Conservation (phyloP, 2,329 filamentous ascomycete species). For the Verticillium nonalfalfae region DNA sequence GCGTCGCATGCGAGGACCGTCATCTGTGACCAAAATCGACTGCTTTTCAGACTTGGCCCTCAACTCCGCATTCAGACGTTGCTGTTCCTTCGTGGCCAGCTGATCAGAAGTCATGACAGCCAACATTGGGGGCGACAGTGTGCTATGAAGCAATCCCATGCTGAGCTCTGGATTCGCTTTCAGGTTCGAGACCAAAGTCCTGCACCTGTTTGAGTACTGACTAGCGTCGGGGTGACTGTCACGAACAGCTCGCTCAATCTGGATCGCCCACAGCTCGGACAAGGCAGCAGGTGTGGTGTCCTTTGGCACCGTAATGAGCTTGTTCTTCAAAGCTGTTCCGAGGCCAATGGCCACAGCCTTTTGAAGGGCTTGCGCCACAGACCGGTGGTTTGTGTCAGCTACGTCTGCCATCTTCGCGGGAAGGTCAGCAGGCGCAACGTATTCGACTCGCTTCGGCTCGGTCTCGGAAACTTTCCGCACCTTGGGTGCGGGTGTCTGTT, state of each 20-base stretch:
- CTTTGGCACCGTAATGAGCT: constrained; percentile 55
- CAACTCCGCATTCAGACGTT: constrained; percentile 69
- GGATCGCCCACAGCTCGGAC: constrained; percentile 65
- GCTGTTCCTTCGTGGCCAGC: constrained; percentile 86
- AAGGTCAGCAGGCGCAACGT: constrained; percentile 45
- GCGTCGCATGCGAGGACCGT: constrained; percentile 71
- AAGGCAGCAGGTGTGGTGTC: constrained; percentile 58
- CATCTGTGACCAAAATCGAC: constrained; percentile 73
- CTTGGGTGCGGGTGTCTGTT: constrained; percentile 36
- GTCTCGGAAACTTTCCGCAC: constrained; percentile 50
- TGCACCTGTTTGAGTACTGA: constrained; percentile 58
- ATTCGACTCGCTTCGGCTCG: constrained; percentile 31
- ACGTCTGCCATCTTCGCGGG: constrained; percentile 47
- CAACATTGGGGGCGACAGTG: constrained; percentile 66
- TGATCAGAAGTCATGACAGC: constrained; percentile 87
- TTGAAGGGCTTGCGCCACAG: constrained; percentile 62
- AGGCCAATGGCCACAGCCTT: constrained; percentile 65
- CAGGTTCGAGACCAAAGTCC: constrained; percentile 76
- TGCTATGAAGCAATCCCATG: constrained; percentile 65
- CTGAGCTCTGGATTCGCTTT: constrained; percentile 81
- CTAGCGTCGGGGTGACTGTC: constrained; percentile 46
- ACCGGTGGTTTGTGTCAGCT: constrained; percentile 53
- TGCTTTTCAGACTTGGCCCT: constrained; percentile 75
- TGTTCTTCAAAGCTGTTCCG: constrained; percentile 58
- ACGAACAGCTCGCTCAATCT: constrained; percentile 69